Base-by-base conservation (phyloP, 306 rosid species). In the Notholithocarpus densiflorus region DNA sequence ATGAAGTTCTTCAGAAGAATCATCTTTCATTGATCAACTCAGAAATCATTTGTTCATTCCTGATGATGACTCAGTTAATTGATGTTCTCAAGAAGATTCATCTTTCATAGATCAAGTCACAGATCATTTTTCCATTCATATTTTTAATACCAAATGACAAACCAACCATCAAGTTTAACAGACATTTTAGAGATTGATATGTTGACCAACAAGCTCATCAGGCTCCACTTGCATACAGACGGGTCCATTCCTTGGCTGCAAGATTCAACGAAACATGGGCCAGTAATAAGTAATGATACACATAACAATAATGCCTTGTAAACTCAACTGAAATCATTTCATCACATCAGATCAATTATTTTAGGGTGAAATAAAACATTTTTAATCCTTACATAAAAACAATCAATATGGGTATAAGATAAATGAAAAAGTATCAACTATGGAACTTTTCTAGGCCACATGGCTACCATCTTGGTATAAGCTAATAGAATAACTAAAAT, bases 221-320 rank as follows among this genome's bases (percentile, higher is more conserved):
- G 24, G 95, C 94, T 6, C 94, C 97, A 34, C 94, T 93, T 3
- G 97, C 96, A 74, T 91, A 93, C 75, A 93, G 78, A 56, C 94
- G 89, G 84, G 96, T 91, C 97, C 97, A 93, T 83, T 93, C 97
- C 87, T 93, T 93, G 0, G 97, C 97, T 93, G 91, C 84, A 89
- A 24, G 61, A 74, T 83, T 40, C 48, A 75, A 54, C 56, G 53
- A 51, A 60, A 60, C 15, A 66, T n/a, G 55, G 13, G 52, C 57
- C 64, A 61, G 59, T 32, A 61, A 34, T 59, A 60, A 79, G 72
- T 68, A 40, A 52, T 21, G 62, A 32, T 21, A 37, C 56, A 29
- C 14, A 26, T 61, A 37, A 26, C 17, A 61, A 61, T 48, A 48
- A 61, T 13, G 68, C 14, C 6, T 64, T 6, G 45, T 15, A 29